phyloP scores from a whole-genome alignment of 805 yeast species.

The Brettanomyces sp. region DNA sequence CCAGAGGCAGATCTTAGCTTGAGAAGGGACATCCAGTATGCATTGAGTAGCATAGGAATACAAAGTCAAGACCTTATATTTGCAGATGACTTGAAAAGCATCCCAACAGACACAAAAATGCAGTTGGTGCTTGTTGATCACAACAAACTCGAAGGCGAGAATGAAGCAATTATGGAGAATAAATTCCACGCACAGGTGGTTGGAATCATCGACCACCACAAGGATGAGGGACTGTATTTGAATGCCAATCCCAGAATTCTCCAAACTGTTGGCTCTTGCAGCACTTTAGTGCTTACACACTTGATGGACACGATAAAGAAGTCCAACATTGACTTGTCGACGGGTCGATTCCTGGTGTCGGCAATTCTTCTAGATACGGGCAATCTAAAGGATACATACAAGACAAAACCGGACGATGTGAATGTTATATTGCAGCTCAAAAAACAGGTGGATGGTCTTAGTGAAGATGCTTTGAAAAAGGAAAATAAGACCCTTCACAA shows the following conservation, averaged over 20 bases:
- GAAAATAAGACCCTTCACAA: background rate
- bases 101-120: conserved; percentile 12
- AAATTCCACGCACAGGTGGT: conserved; percentile 27
- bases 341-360: conserved; percentile 1
- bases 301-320: conserved; percentile 12
- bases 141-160: conserved; percentile 52
- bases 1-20: conserved; percentile 53
- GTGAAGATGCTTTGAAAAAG: background rate
- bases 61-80: conserved; percentile 44
- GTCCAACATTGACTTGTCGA: background rate
- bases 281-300: conserved; percentile 59
- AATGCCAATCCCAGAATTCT: conserved; percentile 57
- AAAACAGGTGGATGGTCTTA: background rate
- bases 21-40: conserved; percentile 60
- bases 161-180: conserved; percentile 22
- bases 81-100: conserved; percentile 50
- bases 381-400: background rate
- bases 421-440: background rate
- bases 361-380: conserved; percentile 5
- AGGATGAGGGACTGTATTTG: conserved; percentile 45
- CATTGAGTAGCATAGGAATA: conserved; percentile 41
- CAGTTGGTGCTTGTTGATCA: conserved; percentile 73
- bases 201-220: conserved; percentile 84
- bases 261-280: conserved; percentile 65
- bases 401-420: background rate